Evolutionary conservation across 192 early-diverging fungal genomes (phyloP), one percentile per base, ranked within the genome.

Genomic region (Coemansia sp.): DNA sequence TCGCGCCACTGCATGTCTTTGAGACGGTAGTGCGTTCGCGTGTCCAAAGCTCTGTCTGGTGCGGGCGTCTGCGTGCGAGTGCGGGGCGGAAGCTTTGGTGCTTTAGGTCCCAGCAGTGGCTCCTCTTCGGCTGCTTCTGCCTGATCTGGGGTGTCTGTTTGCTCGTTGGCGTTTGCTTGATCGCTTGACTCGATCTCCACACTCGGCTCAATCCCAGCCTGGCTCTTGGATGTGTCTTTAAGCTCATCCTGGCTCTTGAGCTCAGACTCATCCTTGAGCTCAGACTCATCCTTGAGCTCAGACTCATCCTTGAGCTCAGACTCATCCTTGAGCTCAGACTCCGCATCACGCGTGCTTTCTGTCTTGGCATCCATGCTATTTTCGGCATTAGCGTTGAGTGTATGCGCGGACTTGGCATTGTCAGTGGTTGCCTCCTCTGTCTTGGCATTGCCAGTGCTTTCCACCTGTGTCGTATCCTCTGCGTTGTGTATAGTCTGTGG

Each of bases 1-100:
- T 88, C 86, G 35, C 71, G 65, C 87, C 87, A 92, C 59, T 79
- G 82, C 48, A 94, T 84, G 14, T 84, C 81, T 66, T 94, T 94
- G 4, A 94, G 77, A 19, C 86, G 83, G 76, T 94, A 92, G 63
- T 65, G 54, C 29, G 54, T 32, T 0, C 48, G 23, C 22, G 51
- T 23, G 11, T 45, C 41, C 32, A 35, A 45, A 45, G 11, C 2
- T 53, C 51, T 29, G 23, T 7, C 23, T 9, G 8, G 19, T 19
- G 48, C 15, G 5, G 4, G 48, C 2, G 48, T 56, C 14, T 56
- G 29, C 10, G 15, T 56, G 15, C 54, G 25, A 3, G 54, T 14
- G 15, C 54, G 54, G 4, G 54, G 54, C 27, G 29, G 27, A 14
- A 24, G 54, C 27, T 32, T 5, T 17, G 54, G 24, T 32, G 54